Conservation (phyloP, 1,284 basidiomycete species). For the Cryptococcus jaspeensis region DNA sequence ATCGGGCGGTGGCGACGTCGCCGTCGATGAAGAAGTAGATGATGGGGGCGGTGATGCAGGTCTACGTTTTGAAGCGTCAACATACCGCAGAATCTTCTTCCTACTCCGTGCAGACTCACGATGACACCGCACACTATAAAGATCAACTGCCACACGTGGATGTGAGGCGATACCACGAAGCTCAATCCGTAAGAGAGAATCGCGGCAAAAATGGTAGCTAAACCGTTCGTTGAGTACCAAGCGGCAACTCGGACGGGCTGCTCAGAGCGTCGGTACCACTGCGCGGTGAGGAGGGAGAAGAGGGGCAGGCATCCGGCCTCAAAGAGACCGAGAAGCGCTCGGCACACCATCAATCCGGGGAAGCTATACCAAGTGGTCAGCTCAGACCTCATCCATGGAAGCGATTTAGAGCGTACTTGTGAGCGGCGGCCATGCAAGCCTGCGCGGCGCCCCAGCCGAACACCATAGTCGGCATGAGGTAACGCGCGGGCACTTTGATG, state of each 20-base stretch:
- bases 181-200: conserved; percentile 40
- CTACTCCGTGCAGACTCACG: too few species aligned
- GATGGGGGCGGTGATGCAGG: conserved; percentile 44
- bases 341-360: conserved; percentile 34
- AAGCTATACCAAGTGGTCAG: conserved; percentile 17
- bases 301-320: conserved; percentile 51
- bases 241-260: conserved; percentile 46
- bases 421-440: conserved; percentile 38
- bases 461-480: conserved; percentile 44
- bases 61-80: conserved; percentile 19
- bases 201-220: conserved; percentile 46
- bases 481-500: conserved; percentile 40
- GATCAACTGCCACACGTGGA: conserved; percentile 48
- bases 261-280: conserved; percentile 52
- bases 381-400: not conserved
- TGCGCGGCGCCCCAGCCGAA: conserved; percentile 42
- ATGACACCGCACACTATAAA: conserved; percentile 37
- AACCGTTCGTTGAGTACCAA: conserved; percentile 50
- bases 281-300: conserved; percentile 50
- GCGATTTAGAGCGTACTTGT: conserved; percentile 11
- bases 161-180: conserved; percentile 34
- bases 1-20: conserved; percentile 45
- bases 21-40: conserved; percentile 45
- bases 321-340: conserved; percentile 51
- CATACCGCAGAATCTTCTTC: conserved; percentile 7